Conservation (phyloP, 345 rosid genomes). For the Luvunga scandens region DNA sequence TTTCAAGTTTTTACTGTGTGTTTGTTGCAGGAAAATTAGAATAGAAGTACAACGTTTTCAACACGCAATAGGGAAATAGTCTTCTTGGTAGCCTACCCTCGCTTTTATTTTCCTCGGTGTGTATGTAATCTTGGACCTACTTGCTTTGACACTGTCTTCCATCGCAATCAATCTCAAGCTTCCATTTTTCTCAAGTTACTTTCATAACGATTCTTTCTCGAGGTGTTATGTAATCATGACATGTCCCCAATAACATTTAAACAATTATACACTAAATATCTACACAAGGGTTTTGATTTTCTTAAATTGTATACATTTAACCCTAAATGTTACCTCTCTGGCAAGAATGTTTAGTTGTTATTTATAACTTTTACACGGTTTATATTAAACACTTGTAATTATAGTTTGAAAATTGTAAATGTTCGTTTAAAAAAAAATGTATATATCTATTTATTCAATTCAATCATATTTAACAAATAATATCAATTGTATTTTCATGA, state of each 20-base stretch:
- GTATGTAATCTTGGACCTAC: conserved; percentile 18
- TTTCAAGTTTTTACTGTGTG: not conserved
- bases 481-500: no score
- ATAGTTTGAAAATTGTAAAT: no score
- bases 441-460: no score
- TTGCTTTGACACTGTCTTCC: conserved; percentile 1
- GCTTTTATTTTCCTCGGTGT: not conserved
- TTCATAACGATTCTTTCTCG: conserved; percentile 23
- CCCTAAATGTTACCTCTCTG: no score
- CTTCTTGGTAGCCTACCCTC: conserved; percentile 16
- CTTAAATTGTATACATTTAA: no score
- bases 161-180: not conserved
- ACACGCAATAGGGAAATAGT: conserved; percentile 19
- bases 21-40: not conserved
- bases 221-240: conserved; percentile 2
- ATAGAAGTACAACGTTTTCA: conserved; percentile 12
- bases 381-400: no score
- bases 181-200: conserved; percentile 18
- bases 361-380: no score
- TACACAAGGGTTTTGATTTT: no score
- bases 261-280: no score
- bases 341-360: no score
- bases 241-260: not conserved
- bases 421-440: no score
- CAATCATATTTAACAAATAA: no score